Conservation (phyloP, 345 rosid genomes). For the Arabidopsis arenosa region DNA sequence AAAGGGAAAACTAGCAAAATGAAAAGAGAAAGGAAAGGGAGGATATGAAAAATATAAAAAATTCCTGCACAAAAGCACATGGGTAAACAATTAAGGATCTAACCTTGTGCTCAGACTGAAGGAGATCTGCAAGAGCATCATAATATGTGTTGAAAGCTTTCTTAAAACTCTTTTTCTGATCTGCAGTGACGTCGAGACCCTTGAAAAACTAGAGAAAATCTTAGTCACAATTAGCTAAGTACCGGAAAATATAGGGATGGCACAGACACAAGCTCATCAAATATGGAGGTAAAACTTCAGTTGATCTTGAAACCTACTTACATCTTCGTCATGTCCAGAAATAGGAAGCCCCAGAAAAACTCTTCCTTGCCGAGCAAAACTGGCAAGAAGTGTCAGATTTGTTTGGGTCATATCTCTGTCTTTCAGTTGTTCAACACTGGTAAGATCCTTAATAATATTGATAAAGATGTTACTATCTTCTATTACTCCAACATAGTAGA, state of each 20-base stretch:
- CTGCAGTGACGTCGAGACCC: slow-evolving; percentile 77
- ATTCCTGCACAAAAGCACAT: background rate
- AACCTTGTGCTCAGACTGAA: slow-evolving; percentile 92
- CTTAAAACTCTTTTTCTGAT: slow-evolving; percentile 83
- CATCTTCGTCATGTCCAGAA: slow-evolving; percentile 96
- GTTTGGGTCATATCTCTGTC: slow-evolving; percentile 93
- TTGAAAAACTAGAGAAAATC: slow-evolving; percentile 69
- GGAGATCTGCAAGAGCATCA: slow-evolving; percentile 83
- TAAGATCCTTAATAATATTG: slow-evolving; percentile 88
- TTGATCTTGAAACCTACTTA: slow-evolving; percentile 40
- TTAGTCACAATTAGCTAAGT: slow-evolving; percentile 36
- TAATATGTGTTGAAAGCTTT: slow-evolving; percentile 81
- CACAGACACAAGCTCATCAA: slow-evolving; percentile 21
- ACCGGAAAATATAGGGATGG: background rate
- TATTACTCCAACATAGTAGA: slow-evolving; percentile 88
- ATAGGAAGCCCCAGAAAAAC: slow-evolving; percentile 87
- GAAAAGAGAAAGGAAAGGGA: slow-evolving; percentile 10
- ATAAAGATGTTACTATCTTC: slow-evolving; percentile 80
- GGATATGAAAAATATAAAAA: slow-evolving; percentile 16
- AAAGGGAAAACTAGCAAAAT: slow-evolving; percentile 16
- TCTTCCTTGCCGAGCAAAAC: slow-evolving; percentile 99
- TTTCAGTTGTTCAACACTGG: slow-evolving; percentile 77
- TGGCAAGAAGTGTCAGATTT: slow-evolving; percentile 88
- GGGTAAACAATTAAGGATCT: slow-evolving; percentile 40
- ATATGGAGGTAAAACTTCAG: slow-evolving; percentile 9